Evolutionary conservation across 805 yeast species (phyloP), one percentile per base, ranked within the genome.

Genomic region (Ascoidea rubescens): DNA sequence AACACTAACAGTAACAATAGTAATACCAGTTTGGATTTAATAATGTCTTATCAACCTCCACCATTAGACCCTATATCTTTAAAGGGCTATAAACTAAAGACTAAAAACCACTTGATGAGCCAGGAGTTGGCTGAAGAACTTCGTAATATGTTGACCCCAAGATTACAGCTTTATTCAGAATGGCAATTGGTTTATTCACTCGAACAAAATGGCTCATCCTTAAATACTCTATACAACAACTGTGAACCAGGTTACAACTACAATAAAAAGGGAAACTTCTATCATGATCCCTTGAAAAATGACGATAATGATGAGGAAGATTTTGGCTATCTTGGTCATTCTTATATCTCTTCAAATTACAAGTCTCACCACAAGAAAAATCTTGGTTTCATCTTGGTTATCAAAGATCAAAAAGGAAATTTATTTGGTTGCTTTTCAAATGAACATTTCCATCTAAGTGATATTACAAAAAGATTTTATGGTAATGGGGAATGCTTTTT

Each of bases 401-500:
- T 93, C 5, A 74, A 74, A 62, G 98, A 93, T 62, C 68, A 73
- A 12, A 67, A 73, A 17, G 78, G 78, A 52, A 75, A 78, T 31
- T 65, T 78, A 47, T 89, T 90, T 68, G 97, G 97, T 0, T 83
- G 87, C 12, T 90, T 79, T 63, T 58, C 81, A 49, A 88, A 88
- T 64, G 96, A 87, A 58, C 71, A 76, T 52, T 73, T 86, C 54
- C 80, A 77, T 54, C 84, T 89, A 1, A 76, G 82, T 53, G 50
- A 49, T 10, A 95, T 87, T 50, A 77, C 77, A 49, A 79, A 78
- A 59, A 73, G 87, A 53, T 91, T 82, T 67, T 85, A 82, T 59
- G 99, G 99, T 0, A 90, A 90, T 67, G 96, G 97, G 0, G 96
- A 91, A 64, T 89, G 98, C 62, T 90, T 93, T 60, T 71, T 91